A percentile compares a stretch with the other conserved stretches of the same genome.
Conservation (phyloP, 148 eudicot genomes). For the Talinum fruticosum region DNA sequence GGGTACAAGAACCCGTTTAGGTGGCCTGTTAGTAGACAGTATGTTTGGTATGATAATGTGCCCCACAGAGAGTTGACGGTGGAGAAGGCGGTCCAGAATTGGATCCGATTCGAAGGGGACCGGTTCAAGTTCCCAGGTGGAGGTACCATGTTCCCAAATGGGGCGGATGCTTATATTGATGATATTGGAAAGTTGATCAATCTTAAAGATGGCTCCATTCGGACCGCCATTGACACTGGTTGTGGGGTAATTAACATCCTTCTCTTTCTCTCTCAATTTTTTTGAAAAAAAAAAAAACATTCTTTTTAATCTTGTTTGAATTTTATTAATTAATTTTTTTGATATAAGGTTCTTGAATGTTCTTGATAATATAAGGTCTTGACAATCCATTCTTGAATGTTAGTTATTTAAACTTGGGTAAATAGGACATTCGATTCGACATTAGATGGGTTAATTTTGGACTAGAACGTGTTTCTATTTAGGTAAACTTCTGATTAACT, state of each 20-base stretch:
- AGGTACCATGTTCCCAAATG: constrained; percentile 83
- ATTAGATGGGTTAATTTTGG: too few relatives aligned
- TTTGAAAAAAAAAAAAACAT: too few relatives aligned
- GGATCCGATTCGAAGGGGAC: constrained; percentile 67
- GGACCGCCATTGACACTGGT: constrained; percentile 91
- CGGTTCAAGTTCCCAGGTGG: constrained; percentile 87
- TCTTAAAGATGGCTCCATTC: constrained; percentile 60
- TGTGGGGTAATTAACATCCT: constrained; percentile 62
- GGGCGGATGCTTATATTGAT: constrained; percentile 70
- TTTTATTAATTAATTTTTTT: too few relatives aligned
- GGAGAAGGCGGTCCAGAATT: constrained; percentile 80
- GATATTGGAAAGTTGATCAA: constrained; percentile 60
- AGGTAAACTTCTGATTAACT: too few relatives aligned
- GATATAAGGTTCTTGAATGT: too few relatives aligned
- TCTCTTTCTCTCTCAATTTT: neutral
- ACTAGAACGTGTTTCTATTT: too few relatives aligned
- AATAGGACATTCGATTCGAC: too few relatives aligned
- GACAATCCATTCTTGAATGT: too few relatives aligned
- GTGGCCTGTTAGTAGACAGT: constrained; percentile 80
- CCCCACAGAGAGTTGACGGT: constrained; percentile 76
- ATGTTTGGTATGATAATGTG: constrained; percentile 66
- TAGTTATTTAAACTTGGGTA: too few relatives aligned
- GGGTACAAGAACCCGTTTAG: constrained; percentile 68
- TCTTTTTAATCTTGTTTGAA: neutral
- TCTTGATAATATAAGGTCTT: too few relatives aligned